Evolutionary conservation across 306 rosid species (phyloP), one percentile per base, ranked within the genome.

Genomic region (Rubus parviflorus): DNA sequence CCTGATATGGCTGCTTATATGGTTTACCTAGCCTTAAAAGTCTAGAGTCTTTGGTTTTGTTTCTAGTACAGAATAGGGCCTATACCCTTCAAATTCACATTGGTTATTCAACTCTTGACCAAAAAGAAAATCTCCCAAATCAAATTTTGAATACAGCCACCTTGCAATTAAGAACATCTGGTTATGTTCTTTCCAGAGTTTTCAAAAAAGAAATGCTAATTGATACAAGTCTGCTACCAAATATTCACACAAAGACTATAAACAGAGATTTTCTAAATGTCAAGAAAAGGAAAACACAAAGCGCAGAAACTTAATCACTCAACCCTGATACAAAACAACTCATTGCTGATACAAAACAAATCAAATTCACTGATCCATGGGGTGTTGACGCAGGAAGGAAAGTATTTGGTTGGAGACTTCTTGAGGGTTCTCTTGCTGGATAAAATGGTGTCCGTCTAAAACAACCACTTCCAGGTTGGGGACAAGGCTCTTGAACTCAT

Each of bases 381-480:
- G 82, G 42, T 80, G 79, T 77, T 51, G 40, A 43, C 42, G 66
- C 68, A 80, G 75, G 79, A 82, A 85, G 66, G 84, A 78, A 64
- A 85, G 81, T 17, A 76, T 76, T 68, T 82, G 66, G 61, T 70
- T 57, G 37, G 77, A 74, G 79, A 80, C 84, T 70, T 80, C 76
- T 79, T 83, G 79, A 74, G 80, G 73, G 63, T 78, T 86, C 82
- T 77, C 86, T 76, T 76, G 78, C 4, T 64, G 73, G 40, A 82
- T 70, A 64, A 74, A 86, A 60, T 86, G 89, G 81, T 83, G 85
- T 43, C 80, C 87, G 11, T 81, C 86, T 58, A 69, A 23, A 38
- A 82, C 62, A 25, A 77, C 82, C 47, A 88, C 85, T 84, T 88
- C 83, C 30, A 81, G 78, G 80, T 83, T 42, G 1, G 92, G 88